Conservation (phyloP, 805 yeast species). For the Ogataea trehaloabstinens region DNA sequence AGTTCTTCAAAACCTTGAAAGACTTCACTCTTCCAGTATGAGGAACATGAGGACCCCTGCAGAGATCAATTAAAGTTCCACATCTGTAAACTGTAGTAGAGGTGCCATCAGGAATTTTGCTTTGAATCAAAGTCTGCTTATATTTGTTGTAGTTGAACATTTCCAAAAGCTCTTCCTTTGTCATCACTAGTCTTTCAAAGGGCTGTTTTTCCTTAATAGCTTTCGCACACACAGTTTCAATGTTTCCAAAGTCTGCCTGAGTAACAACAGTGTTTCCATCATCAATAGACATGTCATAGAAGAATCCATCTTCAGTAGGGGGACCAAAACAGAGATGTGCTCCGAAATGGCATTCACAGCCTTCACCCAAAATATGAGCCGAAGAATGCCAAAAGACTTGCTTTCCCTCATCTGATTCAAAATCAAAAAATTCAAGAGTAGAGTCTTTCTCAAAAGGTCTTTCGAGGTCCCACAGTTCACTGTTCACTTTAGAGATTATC, state of each 20-base stretch:
- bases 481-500: slow-evolving; percentile 88
- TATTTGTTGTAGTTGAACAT: slow-evolving; percentile 97
- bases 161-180: slow-evolving; percentile 85
- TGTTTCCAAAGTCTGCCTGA: slow-evolving; percentile 76
- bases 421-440: slow-evolving; percentile 78
- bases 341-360: slow-evolving; percentile 94
- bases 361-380: slow-evolving; percentile 97
- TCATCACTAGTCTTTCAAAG: slow-evolving; percentile 88
- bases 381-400: slow-evolving; percentile 98
- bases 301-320: slow-evolving; percentile 96
- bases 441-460: slow-evolving; percentile 83
- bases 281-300: slow-evolving; percentile 90
- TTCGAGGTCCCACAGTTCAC: slow-evolving; percentile 89
- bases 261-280: slow-evolving; percentile 73
- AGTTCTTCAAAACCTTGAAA: slow-evolving; percentile 89
- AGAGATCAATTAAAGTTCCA: slow-evolving; percentile 94
- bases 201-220: slow-evolving; percentile 94
- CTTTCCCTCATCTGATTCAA: slow-evolving; percentile 91
- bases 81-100: slow-evolving; percentile 96
- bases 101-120: slow-evolving; percentile 94
- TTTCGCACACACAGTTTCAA: slow-evolving; percentile 83
- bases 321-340: slow-evolving; percentile 94
- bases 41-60: slow-evolving; percentile 97
- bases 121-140: slow-evolving; percentile 80
- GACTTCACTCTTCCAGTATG: slow-evolving; percentile 97